These are phyloP conservation scores for Eucalyptus polyanthemos DNA, from an alignment of 345 rosid genomes.

Conservation along the genomic window DNA sequence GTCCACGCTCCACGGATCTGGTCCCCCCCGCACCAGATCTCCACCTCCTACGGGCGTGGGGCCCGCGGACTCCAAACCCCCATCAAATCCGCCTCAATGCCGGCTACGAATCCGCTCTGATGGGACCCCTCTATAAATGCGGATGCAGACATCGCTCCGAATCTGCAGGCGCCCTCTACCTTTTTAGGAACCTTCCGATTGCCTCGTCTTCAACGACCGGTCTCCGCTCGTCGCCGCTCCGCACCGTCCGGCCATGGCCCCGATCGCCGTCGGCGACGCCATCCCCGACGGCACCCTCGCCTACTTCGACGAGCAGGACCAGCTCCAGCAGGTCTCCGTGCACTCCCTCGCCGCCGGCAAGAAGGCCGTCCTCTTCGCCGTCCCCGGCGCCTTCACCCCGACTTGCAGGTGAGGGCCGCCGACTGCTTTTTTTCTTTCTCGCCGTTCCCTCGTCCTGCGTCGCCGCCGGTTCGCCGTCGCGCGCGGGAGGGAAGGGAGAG, in stretches of 20 bases:
- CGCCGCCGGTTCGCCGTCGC: neutral
- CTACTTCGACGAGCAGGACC: slow-evolving; percentile 81
- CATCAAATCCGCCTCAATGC: neutral
- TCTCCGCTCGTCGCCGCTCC: neutral
- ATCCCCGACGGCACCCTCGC: slow-evolving; percentile 77
- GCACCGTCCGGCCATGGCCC: slow-evolving; percentile 43
- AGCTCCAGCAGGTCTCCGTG: slow-evolving; percentile 61
- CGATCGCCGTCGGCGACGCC: slow-evolving; percentile 59
- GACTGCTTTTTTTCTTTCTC: neutral
- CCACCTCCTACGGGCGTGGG: neutral
- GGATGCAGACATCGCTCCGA: neutral
- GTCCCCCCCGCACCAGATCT: too few species aligned
- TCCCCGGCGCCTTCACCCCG: slow-evolving; percentile 99
- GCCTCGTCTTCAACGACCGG: neutral
- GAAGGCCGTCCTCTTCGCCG: slow-evolving; percentile 76
- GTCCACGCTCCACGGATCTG: neutral
- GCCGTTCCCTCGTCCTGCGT: neutral
- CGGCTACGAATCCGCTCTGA: neutral
- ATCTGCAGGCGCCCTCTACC: neutral
- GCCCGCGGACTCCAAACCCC: neutral
- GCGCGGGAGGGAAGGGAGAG: neutral
- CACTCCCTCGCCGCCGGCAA: slow-evolving; percentile 86
- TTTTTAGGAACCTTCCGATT: neutral
- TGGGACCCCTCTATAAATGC: neutral
- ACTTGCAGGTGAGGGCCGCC: slow-evolving; percentile 69